Evolutionary conservation across 2,329 filamentous ascomycete species (phyloP).

Genomic region (Aspergillus phoenicis): DNA sequence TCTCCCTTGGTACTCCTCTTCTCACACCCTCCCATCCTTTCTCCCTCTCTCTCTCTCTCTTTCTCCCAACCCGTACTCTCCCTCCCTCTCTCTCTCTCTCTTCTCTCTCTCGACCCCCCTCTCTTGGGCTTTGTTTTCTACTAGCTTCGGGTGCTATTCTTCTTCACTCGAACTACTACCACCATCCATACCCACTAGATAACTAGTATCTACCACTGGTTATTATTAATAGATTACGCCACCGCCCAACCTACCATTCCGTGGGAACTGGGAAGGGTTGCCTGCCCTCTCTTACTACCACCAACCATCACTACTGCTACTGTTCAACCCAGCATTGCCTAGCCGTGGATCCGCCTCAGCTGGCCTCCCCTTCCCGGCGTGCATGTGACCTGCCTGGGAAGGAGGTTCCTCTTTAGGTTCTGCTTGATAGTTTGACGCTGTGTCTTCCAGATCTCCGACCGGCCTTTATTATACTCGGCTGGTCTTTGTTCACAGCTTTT

Average conservation of each 20-base stretch:
- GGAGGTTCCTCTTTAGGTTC: neutral
- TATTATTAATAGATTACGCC: conserved; percentile 29
- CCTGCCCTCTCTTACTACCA: neutral
- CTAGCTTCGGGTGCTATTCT: neutral
- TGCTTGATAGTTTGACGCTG: conserved; percentile 1
- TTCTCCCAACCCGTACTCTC: conserved; percentile 15
- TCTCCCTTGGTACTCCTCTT: conserved; percentile 4
- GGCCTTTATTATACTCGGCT: neutral
- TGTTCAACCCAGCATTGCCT: neutral
- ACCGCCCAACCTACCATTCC: conserved; percentile 20
- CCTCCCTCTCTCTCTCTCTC: conserved; percentile 16
- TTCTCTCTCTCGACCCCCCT: conserved; percentile 17
- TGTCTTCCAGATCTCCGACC: too few species aligned
- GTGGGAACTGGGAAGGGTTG: conserved; percentile 8
- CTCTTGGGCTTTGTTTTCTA: neutral
- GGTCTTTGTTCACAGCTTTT: too few species aligned
- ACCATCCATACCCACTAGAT: conserved; percentile 8
- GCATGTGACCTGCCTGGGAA: conserved; percentile 19
- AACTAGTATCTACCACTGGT: conserved; percentile 4
- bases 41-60: conserved; percentile 17
- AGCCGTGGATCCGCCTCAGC: conserved; percentile 17
- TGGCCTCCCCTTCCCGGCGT: conserved; percentile 11
- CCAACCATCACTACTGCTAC: too few species aligned
- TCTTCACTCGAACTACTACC: neutral
- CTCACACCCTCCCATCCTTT: conserved; percentile 18